Base-by-base conservation (phyloP, 768 basidiomycete species). In the Tylopilus felleus region DNA sequence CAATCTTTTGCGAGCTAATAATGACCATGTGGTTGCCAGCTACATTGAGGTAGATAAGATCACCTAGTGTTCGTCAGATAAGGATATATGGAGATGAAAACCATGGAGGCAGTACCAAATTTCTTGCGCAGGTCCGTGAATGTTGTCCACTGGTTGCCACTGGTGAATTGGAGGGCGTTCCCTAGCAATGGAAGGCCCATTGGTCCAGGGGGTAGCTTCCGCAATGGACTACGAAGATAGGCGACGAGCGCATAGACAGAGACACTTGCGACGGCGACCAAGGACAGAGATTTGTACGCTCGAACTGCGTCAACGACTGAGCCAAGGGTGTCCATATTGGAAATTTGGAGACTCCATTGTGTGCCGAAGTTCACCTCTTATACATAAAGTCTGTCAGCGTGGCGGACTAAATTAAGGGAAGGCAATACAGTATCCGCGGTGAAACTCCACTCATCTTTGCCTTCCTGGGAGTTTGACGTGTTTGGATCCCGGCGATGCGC, bases 1-100 rank as follows among this genome's bases (percentile, higher is more conserved):
- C 72, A 17, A 65, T 60, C 44, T 62, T 62, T 41, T 63, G 61
- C 23, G 61, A 65, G 57, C 73, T 74, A 16, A 73, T 47, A 5
- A 75, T 59, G 23, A 74, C 14, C 13, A 70, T 52, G 8, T 51
- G 38, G 23, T 60, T 45, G 16, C 67, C 59, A 44, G 53, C 65
- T 8, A 60, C 29, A 16, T 53, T 42, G 44, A 56, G 45, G 17
- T 47, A 56, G 39, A 53, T 53, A 27, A 53, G 16, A 25, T 56
- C 46, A 0, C 51, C 25, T 27, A 27, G 25, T 27, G 25, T 27
- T 27, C 25, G 27, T 47, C 27, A 47, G 40, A 31, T 17, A 22
- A 4, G 29, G 25, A 28, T 7, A 16, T 13, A 14, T 21, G 22
- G 13, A 33, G 21, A 45, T 8, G 31, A 14, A 47, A 28, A 19